Base-by-base conservation (phyloP, 2,329 filamentous ascomycete species). In the Dactylellina parvicollis region DNA sequence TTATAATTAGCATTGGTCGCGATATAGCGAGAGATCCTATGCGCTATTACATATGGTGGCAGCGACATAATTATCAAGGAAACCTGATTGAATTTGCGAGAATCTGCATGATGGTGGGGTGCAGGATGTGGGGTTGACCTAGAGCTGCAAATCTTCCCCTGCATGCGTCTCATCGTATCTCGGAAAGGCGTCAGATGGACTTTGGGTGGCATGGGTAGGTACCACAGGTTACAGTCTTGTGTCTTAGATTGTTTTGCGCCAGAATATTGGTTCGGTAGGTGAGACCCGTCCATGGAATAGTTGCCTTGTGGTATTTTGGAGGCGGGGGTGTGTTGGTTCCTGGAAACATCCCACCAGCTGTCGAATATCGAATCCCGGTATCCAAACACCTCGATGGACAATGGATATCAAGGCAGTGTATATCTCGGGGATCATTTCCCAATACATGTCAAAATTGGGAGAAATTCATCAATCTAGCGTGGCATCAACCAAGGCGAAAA, bases 391-490 rank as follows among this genome's bases (percentile, higher is more conserved):
- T n/a, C n/a, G n/a, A n/a, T 20, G 16, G 8, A 22, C 9, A 47
- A 42, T 8, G n/a, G 38, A 20, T 16, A 7, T 42, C 5, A 42
- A 42, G 18, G 16, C 42, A 20, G 12, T 46, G 16, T 38, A 55
- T 40, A 56, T 32, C 44, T 66, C 30, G 61, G 30, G 40, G 50
- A 66, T 66, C 61, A 40, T 57, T 66, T 44, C 40, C 61, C n/a
- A 4, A 66, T 56, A 46, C 18, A 26, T 10, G 26, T 16, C 18
- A 66, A 22, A 47, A 24, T 4, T 12, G 24, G 18, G 61, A 66
- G 61, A 57, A 57, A 66, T 4, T 38, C 16, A 20, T 34, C 14
- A 18, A 18, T 18, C 12, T 60, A 18, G 42, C 18, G 28, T 54
- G n/a, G 57, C 36, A 30, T 34, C 26, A 34, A 28, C 8, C 46